Base-by-base conservation (phyloP, 2,329 filamentous ascomycete species). In the Alternaria tenuissima region DNA sequence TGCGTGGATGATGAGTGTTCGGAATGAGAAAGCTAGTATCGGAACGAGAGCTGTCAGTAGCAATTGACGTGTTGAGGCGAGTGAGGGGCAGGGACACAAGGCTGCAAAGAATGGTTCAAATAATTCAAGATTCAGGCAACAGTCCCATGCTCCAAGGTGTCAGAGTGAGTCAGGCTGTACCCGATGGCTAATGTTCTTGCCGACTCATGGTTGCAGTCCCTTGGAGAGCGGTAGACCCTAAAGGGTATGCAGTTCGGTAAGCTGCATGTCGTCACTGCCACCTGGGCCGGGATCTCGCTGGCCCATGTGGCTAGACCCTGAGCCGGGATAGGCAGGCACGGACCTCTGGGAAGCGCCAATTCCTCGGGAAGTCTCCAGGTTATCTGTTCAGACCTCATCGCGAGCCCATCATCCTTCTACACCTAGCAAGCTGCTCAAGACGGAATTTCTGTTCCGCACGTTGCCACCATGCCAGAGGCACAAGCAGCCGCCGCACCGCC, bases 401-500 rank as follows among this genome's bases (percentile, higher is more conserved):
- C 51, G 20, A 43, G 28, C 38, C 16, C 20, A 32, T 26, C 47
- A 26, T 36, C 48, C 58, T 20, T 38, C 36, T 44, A 30, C 52
- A 57, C 28, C 53, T 46, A 60, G 62, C 48, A 59, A 43, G 57
- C 52, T 55, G 42, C 57, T 47, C 51, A 39, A 48, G 42, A 47
- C 55, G 62, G 64, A 63, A 59, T 48, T 53, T 14, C 24, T 48
- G 49, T 47, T 63, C 52, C 55, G 44, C 56, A 65, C 43, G 52
- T 56, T 47, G 62, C 62, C 65, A 66, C 39, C 54, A 78, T 78
- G 75, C 65, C 76, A 20, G 71, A 76, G 67, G 69, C 61, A 70
- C 68, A 61, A 59, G 59, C 62, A 60, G 55, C 61, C 30, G 61
- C 63, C 36, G 51, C 59, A 36, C 57, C 62, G 52, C 53, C 61